Base-by-base conservation (phyloP, 768 basidiomycete genomes). In the Amanita rubescens region DNA sequence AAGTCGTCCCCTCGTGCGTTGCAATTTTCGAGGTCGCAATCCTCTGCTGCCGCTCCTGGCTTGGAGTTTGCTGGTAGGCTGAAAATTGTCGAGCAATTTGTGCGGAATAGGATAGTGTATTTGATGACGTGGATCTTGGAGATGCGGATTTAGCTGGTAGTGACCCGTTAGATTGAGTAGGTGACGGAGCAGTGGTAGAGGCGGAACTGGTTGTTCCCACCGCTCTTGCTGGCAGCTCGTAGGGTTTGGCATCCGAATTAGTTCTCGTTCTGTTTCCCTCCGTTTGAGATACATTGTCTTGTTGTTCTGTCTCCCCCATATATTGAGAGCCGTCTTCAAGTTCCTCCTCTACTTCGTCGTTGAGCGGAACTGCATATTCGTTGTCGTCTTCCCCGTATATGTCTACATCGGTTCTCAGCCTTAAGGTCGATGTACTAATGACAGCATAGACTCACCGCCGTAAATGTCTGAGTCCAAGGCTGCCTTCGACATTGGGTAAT, bases 61-160 rank as follows among this genome's bases (percentile, higher is more conserved):
- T 81, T 0, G 82, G 82, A 7, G 78, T 82, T 61, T 84, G 83
- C 50, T 80, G 80, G 60, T 80, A 84, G 10, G 71, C 70, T 7
- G 81, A 81, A 54, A 82, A 85, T 62, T 82, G 84, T 58, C 79
- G 80, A 14, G 80, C 82, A 46, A 81, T 78, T 67, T 81, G 84
- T 3, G 78, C 83, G 34, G 78, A 84, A 63, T 80, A 84, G 7
- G 77, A 84, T 56, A 81, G 49, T 11, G 72, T 65, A 27, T 50
- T 50, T 55, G 60, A 38, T 39, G 53, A 55, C 42, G 60, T 44
- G 53, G 52, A 37, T 63, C 63, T 60, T 27, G 55, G 63, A 14
- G 64, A 63, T 60, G 57, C 38, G 14, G 61, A 64, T 58, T 67
- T 68, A 22, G 65, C 54, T 14, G 67, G 65, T 19, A 67, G 62